Percentiles rank a stretch among this genome's conserved stretches.
Evolutionary conservation across 1,284 basidiomycete genomes (phyloP).

Genomic region (Irpex rosettiformis): DNA sequence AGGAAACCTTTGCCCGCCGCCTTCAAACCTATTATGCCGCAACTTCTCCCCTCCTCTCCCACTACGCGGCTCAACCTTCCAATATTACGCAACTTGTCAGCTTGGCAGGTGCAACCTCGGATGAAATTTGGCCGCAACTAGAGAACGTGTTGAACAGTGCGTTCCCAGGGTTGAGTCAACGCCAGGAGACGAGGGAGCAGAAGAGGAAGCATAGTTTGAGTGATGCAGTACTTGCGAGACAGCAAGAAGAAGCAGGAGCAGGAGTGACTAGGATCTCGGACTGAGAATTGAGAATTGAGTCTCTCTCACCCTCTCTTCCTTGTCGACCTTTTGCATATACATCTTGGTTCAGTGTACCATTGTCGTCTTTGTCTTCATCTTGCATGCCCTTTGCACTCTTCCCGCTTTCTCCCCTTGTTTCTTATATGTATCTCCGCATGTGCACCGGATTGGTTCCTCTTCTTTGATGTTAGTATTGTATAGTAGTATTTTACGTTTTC

Average conservation of each 20-base stretch:
- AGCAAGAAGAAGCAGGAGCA: too few relatives aligned
- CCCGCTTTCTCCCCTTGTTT: too few relatives aligned
- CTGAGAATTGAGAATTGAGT: too few relatives aligned
- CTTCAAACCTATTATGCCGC: conserved; percentile 82
- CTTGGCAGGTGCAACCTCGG: conserved; percentile 80
- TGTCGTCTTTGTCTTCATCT: too few relatives aligned
- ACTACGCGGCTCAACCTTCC: conserved; percentile 52
- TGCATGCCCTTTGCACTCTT: too few relatives aligned
- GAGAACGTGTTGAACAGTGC: conserved; percentile 54
- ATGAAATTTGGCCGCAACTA: conserved; percentile 91
- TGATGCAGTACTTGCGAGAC: conserved; percentile 35
- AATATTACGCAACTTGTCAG: conserved; percentile 54
- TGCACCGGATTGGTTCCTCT: background rate
- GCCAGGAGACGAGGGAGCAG: conserved; percentile 38
- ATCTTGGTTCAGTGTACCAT: too few relatives aligned
- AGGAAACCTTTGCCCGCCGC: conserved; percentile 85
- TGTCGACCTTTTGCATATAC: too few relatives aligned
- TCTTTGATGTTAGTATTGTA: background rate
- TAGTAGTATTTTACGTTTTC: background rate
- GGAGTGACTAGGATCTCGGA: conserved; percentile 4
- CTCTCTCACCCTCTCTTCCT: too few relatives aligned
- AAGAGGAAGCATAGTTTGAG: conserved; percentile 48
- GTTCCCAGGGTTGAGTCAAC: conserved; percentile 56
- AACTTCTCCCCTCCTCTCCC: conserved; percentile 82
- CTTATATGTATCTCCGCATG: background rate